Base-by-base conservation (phyloP, 495 filamentous ascomycete genomes). In the Penicillium pancosmium region DNA sequence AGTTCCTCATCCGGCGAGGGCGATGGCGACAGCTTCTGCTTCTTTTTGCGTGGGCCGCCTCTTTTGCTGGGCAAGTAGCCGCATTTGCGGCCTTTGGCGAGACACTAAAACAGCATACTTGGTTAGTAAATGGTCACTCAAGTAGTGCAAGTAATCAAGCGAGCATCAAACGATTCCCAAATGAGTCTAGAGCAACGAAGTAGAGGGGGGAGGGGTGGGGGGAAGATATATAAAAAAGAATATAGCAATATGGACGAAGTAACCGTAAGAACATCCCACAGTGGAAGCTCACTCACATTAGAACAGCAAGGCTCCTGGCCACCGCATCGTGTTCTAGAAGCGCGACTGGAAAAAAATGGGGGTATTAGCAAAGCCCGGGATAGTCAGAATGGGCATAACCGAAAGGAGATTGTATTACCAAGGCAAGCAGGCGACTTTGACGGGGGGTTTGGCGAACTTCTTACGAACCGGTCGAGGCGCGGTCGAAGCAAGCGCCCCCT, bases 351-450 rank as follows among this genome's bases (percentile, higher is more conserved):
- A 44, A 44, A 44, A 44, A 44, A 44, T 43, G n/a, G 41, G 16
- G 16, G 33, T 41, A 12, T 33, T 31, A 36, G 19, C 16, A 36
- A 36, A 38, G 15, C 23, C 16, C 36, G 11, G 33, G 23, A 4
- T 23, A 23, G 23, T 23, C 23, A 23, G 23, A 23, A 23, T 23
- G 23, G 23, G 23, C 23, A 23, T 23, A 4, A 23, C 23, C 23
- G 23, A 23, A 52, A 58, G 38, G 40, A 49, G 59, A 50, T 44
- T 31, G 54, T 70, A 80, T 70, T 74, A 86, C 84, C 84, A 87
- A 59, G 82, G 76, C 60, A 86, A 68, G 73, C 84, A 87, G 21
- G 83, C 84, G 64, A 84, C 78, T 69, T 87, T 87, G 23, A 86
- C 83, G n/a, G 84, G 84, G 36, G 84, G 84, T 71, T 78, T 78